Conservation (phyloP, 2,329 filamentous ascomycete species). For the Fusarium scirpi region DNA sequence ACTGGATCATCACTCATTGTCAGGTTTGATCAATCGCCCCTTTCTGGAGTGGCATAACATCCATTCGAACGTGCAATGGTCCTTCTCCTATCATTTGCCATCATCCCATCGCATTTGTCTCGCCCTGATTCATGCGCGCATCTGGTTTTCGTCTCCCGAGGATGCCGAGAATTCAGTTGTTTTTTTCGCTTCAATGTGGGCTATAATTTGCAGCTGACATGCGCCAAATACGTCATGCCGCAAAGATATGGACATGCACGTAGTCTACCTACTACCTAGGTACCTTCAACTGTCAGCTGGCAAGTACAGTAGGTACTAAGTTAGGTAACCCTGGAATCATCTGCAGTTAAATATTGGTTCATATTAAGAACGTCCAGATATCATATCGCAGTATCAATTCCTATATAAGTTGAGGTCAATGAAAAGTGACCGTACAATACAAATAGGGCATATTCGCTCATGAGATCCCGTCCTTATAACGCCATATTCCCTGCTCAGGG, state of each 20-base stretch:
- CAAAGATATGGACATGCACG: constrained; percentile 1
- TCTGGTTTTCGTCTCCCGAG: constrained; percentile 8
- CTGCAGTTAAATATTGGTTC: background rate
- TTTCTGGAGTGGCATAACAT: background rate
- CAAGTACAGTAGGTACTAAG: background rate
- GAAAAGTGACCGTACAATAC: background rate
- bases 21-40: background rate
- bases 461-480: constrained; percentile 2
- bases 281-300: background rate
- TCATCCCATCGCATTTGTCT: background rate
- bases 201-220: constrained; percentile 16
- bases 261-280: background rate
- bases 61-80: constrained; percentile 2
- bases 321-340: background rate
- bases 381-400: background rate
- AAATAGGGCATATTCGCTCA: background rate
- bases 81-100: constrained; percentile 1
- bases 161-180: constrained; percentile 17
- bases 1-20: background rate
- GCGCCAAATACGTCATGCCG: constrained; percentile 30
- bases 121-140: background rate
- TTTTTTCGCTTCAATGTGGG: constrained; percentile 22
- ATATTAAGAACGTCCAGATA: background rate
- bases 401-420: background rate
- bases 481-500: constrained; percentile 3